Evolutionary conservation across 2,329 filamentous ascomycete genomes (phyloP).

Genomic region (Hymenoscyphus fraxineus): DNA sequence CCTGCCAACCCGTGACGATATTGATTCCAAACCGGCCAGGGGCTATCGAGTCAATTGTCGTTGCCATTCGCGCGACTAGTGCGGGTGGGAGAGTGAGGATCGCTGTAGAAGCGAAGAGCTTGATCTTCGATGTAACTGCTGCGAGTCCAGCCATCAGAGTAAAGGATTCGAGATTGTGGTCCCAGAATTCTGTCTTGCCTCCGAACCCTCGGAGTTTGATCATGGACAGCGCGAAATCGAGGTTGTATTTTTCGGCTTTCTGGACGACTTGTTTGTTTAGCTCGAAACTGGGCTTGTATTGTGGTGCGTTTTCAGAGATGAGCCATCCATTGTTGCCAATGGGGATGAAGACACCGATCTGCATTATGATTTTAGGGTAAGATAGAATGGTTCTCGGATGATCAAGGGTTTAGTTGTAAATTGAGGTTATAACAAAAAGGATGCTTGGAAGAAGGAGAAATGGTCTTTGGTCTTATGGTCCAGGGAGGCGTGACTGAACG

Average conservation of each 20-base stretch:
- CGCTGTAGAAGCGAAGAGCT: slow-evolving; percentile 34
- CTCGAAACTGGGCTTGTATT: slow-evolving; percentile 35
- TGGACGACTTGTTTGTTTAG: slow-evolving; percentile 34
- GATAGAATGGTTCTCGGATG: background rate
- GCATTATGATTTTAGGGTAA: slow-evolving; percentile 10
- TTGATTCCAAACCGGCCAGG: slow-evolving; percentile 36
- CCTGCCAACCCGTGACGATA: slow-evolving; percentile 37
- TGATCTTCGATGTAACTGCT: slow-evolving; percentile 36
- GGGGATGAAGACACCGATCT: slow-evolving; percentile 25
- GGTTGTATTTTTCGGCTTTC: slow-evolving; percentile 32
- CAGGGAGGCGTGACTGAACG: background rate
- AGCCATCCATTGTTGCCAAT: slow-evolving; percentile 37
- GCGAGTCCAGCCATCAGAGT: slow-evolving; percentile 36
- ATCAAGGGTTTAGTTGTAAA: no score
- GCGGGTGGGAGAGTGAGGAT: slow-evolving; percentile 35
- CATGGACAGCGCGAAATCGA: slow-evolving; percentile 36
- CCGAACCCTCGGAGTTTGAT: slow-evolving; percentile 36
- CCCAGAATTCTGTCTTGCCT: slow-evolving; percentile 36
- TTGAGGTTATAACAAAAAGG: background rate
- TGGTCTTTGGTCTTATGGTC: background rate
- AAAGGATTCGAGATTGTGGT: slow-evolving; percentile 36
- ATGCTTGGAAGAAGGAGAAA: background rate
- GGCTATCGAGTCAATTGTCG: slow-evolving; percentile 34
- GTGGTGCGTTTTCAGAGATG: slow-evolving; percentile 34
- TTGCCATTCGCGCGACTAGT: slow-evolving; percentile 34